A percentile compares a stretch with the other conserved stretches of the same genome.
Conservation (phyloP, 2,329 filamentous ascomycete genomes). For the Cladophialophora psammophila region DNA sequence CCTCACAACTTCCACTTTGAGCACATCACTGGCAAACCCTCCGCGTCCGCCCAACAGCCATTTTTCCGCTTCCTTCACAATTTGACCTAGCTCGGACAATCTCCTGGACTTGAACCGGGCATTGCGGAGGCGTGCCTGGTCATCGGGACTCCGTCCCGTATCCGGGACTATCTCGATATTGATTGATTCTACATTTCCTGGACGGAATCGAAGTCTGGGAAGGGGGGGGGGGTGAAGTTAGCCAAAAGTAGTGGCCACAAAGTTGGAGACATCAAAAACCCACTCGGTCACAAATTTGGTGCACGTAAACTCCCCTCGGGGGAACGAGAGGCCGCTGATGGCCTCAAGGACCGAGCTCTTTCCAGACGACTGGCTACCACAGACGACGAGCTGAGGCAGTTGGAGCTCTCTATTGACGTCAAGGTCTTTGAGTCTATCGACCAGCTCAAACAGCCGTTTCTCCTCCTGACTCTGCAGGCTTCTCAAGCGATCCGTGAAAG, state of each 20-base stretch:
- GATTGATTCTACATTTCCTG: constrained; percentile 20
- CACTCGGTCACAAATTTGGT: constrained; percentile 69
- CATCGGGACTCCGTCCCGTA: constrained; percentile 13
- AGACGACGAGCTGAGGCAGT: constrained; percentile 69
- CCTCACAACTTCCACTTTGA: constrained; percentile 41
- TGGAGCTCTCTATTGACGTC: constrained; percentile 51
- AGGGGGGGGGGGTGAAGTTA: constrained; percentile 23
- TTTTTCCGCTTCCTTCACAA: constrained; percentile 22
- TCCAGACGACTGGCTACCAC: constrained; percentile 70
- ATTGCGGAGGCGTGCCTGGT: constrained; percentile 31
- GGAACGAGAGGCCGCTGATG: constrained; percentile 68
- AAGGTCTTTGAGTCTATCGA: constrained; percentile 47
- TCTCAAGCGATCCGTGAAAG: constrained; percentile 3
- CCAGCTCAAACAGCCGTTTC: constrained; percentile 17
- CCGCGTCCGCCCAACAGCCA: constrained; percentile 12
- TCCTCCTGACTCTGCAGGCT: constrained; percentile 17
- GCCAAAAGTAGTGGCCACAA: background rate
- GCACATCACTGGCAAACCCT: constrained; percentile 47
- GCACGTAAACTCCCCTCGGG: constrained; percentile 66
- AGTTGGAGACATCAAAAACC: constrained; percentile 48
- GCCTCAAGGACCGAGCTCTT: constrained; percentile 68
- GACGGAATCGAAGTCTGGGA: constrained; percentile 26
- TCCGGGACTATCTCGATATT: constrained; percentile 19
- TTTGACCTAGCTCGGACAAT: constrained; percentile 30
- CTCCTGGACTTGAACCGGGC: constrained; percentile 39